phyloP scores from a whole-genome alignment of 1,139 yeast species.

The Pichia sp. region DNA sequence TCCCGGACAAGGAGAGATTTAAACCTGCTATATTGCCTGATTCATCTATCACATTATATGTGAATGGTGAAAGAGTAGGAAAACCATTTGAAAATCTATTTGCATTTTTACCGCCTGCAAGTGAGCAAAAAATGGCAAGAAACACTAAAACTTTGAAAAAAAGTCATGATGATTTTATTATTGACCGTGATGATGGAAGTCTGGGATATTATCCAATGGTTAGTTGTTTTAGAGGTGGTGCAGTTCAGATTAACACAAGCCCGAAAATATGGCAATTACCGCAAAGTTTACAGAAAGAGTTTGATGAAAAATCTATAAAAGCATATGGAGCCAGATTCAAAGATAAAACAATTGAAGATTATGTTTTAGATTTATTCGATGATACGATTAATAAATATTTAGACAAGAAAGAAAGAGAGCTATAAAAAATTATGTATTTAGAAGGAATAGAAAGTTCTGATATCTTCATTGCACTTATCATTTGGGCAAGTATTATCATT shows the following conservation, averaged over 20 bases:
- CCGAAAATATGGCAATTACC: constrained; percentile 53
- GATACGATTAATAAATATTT: constrained; percentile 69
- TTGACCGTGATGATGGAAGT: constrained; percentile 61
- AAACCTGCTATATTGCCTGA: constrained; percentile 42
- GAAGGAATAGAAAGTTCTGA: constrained; percentile 16
- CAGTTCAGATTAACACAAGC: constrained; percentile 63
- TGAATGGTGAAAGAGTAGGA: constrained; percentile 70
- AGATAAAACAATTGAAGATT: constrained; percentile 72
- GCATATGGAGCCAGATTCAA: constrained; percentile 53
- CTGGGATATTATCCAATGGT: constrained; percentile 90
- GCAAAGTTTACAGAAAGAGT: constrained; percentile 27
- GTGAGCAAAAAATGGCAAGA: constrained; percentile 32
- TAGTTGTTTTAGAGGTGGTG: constrained; percentile 77
- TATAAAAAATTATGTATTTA: constrained; percentile 1
- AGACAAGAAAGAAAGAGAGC: constrained; percentile 32
- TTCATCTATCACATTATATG: constrained; percentile 60
- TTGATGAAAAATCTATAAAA: constrained; percentile 31
- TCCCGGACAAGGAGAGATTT: constrained; percentile 35
- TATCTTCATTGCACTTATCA: constrained; percentile 21
- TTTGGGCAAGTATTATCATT: constrained; percentile 28
- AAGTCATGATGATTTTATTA: constrained; percentile 16
- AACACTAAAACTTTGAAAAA: constrained; percentile 24
- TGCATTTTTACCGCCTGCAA: constrained; percentile 74
- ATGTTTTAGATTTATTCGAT: constrained; percentile 77
- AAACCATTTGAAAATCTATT: constrained; percentile 60